These are phyloP conservation scores for Alloteropsis semialata DNA, from an alignment of 176 grass and related monocot species.

Conservation along the genomic window DNA sequence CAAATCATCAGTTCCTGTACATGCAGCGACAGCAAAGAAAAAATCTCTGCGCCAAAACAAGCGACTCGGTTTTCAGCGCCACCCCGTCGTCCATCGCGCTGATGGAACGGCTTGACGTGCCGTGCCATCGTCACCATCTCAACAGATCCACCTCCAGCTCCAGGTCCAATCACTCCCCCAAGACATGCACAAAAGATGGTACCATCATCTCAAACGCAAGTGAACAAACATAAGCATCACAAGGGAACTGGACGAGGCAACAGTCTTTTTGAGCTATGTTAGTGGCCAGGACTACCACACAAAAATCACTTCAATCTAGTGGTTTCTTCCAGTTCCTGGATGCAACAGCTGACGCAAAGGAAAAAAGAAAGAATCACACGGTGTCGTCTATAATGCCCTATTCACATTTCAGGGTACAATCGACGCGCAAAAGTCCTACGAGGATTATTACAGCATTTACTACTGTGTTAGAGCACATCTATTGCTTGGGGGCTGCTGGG, in stretches of 20 bases:
- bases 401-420: conserved; percentile 39
- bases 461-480: conserved; percentile 23
- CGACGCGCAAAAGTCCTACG: conserved; percentile 8
- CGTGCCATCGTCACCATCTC: background rate
- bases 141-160: background rate
- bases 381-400: conserved; percentile 24
- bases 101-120: conserved; percentile 1
- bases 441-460: conserved; percentile 35
- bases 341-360: background rate
- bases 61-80: background rate
- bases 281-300: background rate
- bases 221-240: background rate
- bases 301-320: conserved; percentile 24
- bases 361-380: background rate
- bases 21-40: background rate
- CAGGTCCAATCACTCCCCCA: background rate
- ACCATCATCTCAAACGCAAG: background rate
- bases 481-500: background rate
- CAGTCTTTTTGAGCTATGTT: background rate
- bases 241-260: background rate
- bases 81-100: background rate
- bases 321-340: background rate
- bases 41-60: background rate
- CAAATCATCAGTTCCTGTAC: background rate
- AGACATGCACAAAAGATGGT: background rate